Evolutionary conservation across 352 stramenopile species (phyloP).

Genomic region (Globisporangium barbulae): DNA sequence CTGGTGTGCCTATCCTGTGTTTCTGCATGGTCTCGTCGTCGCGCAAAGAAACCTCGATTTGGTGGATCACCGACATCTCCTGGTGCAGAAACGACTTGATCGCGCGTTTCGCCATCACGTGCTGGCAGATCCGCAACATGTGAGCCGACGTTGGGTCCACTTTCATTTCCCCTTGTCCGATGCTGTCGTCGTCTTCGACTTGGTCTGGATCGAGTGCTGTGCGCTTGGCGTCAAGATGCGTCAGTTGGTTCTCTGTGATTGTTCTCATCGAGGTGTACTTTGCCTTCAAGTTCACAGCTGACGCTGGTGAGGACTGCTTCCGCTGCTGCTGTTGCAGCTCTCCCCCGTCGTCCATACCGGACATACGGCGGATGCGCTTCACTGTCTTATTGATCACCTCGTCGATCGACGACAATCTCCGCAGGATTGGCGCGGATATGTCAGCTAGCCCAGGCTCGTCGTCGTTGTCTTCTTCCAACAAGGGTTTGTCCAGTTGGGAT

Average conservation of each 20-base stretch:
- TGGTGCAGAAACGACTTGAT: slow-evolving; percentile 62
- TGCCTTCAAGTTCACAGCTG: slow-evolving; percentile 2
- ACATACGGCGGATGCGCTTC: slow-evolving; percentile 50
- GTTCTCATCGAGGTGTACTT: slow-evolving; percentile 40
- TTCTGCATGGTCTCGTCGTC: slow-evolving; percentile 45
- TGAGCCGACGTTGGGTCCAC: slow-evolving; percentile 55
- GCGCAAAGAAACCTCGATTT: slow-evolving; percentile 43
- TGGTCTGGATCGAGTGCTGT: slow-evolving; percentile 8
- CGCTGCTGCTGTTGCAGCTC: not conserved
- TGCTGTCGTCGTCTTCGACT: slow-evolving; percentile 20
- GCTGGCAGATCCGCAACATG: slow-evolving; percentile 66
- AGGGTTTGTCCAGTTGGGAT: not conserved
- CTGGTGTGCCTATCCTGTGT: slow-evolving; percentile 17
- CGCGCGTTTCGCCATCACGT: slow-evolving; percentile 68
- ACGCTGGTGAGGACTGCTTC: not conserved
- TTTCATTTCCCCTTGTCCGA: slow-evolving; percentile 19
- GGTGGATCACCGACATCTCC: slow-evolving; percentile 58
- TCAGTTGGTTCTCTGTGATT: slow-evolving; percentile 21
- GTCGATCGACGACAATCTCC: slow-evolving; percentile 52
- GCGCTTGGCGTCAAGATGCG: slow-evolving; percentile 10
- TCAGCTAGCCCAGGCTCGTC: slow-evolving; percentile 15
- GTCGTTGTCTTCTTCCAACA: slow-evolving; percentile 5
- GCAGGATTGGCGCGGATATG: slow-evolving; percentile 28
- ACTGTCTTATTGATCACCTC: slow-evolving; percentile 62
- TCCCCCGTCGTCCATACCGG: slow-evolving; percentile 23